Conservation (phyloP, 192 early-diverging fungal species). For the Chytriomyces confervae region DNA sequence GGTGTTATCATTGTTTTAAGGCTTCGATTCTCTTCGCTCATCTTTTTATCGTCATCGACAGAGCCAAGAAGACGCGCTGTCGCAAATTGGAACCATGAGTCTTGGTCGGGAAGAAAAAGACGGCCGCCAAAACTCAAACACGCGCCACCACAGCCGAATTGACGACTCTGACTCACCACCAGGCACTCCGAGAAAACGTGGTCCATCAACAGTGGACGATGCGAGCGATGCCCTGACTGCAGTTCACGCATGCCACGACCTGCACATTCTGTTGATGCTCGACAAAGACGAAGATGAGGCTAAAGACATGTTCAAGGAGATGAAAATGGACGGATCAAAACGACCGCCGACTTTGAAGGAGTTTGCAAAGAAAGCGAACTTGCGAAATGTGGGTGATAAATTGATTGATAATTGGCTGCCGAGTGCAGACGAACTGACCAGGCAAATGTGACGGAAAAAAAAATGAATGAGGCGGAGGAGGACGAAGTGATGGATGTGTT, state of each 20-base stretch:
- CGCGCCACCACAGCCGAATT: too few relatives aligned
- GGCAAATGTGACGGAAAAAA: neutral
- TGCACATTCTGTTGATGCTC: conserved; percentile 28
- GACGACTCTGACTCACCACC: too few relatives aligned
- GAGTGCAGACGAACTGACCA: conserved; percentile 6
- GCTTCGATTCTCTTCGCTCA: neutral
- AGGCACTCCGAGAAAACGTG: too few relatives aligned
- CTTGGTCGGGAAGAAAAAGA: neutral
- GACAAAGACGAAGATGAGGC: conserved; percentile 11
- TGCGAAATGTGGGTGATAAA: conserved; percentile 22
- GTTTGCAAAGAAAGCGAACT: conserved; percentile 19
- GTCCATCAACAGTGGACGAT: too few relatives aligned
- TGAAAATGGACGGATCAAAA: conserved; percentile 31
- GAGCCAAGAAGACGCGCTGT: conserved; percentile 35
- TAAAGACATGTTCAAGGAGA: conserved; percentile 26
- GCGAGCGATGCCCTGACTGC: neutral
- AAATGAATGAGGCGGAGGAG: too few relatives aligned
- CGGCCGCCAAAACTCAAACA: neutral
- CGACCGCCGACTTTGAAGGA: conserved; percentile 24
- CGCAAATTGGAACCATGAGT: conserved; percentile 14
- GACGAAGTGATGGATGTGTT: too few relatives aligned
- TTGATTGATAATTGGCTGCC: conserved; percentile 33
- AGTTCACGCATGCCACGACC: conserved; percentile 35
- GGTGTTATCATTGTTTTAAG: neutral
- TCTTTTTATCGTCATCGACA: neutral